Conservation (phyloP, 441 rosid species). For the Capsella rubella region DNA sequence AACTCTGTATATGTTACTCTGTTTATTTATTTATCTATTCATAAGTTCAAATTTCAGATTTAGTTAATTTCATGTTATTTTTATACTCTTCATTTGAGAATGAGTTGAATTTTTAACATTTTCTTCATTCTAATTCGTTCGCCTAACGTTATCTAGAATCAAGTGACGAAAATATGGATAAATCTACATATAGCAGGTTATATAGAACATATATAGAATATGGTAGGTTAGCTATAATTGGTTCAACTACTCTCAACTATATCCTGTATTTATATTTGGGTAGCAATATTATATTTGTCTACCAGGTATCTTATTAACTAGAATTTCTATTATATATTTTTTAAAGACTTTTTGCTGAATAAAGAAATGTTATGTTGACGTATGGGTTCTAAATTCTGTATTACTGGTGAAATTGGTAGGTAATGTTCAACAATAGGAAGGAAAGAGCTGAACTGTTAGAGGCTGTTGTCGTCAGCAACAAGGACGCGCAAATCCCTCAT, state of each 20-base stretch:
- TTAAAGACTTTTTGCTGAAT: not conserved
- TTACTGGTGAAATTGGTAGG: slow-evolving; percentile 41
- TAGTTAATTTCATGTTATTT: not conserved
- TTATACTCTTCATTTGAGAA: slow-evolving; percentile 1
- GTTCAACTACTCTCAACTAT: slow-evolving; percentile 23
- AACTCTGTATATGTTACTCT: not conserved
- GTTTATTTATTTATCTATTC: too few relatives aligned
- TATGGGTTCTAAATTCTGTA: not conserved
- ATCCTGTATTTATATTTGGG: not conserved
- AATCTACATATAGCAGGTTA: not conserved
- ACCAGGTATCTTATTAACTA: not conserved
- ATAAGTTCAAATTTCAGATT: not conserved
- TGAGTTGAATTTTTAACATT: not conserved
- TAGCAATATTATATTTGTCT: not conserved
- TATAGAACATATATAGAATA: not conserved
- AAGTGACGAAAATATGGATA: not conserved
- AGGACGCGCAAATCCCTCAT: slow-evolving; percentile 60
- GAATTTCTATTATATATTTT: not conserved
- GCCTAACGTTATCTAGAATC: not conserved
- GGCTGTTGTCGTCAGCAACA: slow-evolving; percentile 70
- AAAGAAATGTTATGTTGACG: not conserved
- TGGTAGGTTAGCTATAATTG: slow-evolving; percentile 9
- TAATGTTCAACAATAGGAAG: slow-evolving; percentile 53
- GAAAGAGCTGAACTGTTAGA: slow-evolving; percentile 84
- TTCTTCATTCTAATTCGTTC: not conserved